These are phyloP conservation scores for Rhizopus arrhizus DNA, from an alignment of 371 early-diverging fungal species.

Conservation along the genomic window DNA sequence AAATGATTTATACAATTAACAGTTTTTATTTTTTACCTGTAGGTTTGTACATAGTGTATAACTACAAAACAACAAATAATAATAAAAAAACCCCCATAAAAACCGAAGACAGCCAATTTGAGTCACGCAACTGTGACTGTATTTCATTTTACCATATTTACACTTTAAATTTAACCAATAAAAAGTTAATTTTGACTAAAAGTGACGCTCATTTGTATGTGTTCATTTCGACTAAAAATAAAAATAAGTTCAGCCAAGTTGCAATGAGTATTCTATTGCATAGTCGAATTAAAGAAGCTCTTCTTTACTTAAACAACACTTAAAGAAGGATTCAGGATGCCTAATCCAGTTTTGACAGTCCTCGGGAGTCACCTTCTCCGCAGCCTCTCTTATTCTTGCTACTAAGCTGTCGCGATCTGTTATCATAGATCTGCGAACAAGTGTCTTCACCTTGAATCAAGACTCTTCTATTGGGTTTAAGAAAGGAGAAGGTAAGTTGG, in stretches of 20 bases:
- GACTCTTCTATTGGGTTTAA: constrained; percentile 10
- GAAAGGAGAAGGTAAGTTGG: constrained; percentile 13
- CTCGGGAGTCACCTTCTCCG: not conserved
- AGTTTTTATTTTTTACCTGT: constrained; percentile 19
- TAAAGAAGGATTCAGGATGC: constrained; percentile 7
- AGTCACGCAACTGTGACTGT: not conserved
- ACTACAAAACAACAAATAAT: constrained; percentile 1
- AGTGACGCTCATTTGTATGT: too few species aligned
- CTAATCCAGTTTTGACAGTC: constrained; percentile 3
- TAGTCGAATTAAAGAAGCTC: too few species aligned
- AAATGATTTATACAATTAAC: not conserved
- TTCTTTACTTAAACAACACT: not conserved
- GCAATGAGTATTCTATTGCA: too few species aligned
- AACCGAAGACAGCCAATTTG: not conserved
- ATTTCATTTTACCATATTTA: not conserved
- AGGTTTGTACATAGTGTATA: constrained; percentile 25
- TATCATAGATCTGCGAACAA: not conserved
- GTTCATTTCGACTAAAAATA: too few species aligned
- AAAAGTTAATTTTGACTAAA: too few species aligned
- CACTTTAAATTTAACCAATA: too few species aligned
- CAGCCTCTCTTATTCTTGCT: constrained; percentile 3
- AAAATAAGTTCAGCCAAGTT: too few species aligned
- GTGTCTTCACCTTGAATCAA: not conserved
- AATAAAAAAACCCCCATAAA: constrained; percentile 2
- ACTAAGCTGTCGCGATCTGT: not conserved